A percentile compares a stretch with the other conserved stretches of the same genome.
These are phyloP conservation scores for Rugonectria rugulosa DNA, from an alignment of 2,329 filamentous ascomycete genomes.

Conservation along the genomic window DNA sequence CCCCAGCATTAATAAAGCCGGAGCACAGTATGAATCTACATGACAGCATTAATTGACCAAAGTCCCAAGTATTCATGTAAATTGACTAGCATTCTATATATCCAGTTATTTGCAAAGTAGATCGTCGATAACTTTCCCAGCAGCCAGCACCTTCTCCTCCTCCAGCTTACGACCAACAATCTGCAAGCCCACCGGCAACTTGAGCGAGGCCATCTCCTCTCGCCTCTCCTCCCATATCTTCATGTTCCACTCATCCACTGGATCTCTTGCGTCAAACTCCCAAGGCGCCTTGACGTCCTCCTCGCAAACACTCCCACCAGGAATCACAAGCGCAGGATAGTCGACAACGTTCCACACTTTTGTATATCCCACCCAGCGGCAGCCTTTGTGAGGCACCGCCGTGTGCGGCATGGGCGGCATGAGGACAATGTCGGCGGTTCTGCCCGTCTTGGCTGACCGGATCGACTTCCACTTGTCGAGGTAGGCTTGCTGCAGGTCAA, in stretches of 20 bases:
- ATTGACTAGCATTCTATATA: too few relatives aligned
- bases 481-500: conserved; percentile 50
- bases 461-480: conserved; percentile 64
- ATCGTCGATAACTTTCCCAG: conserved; percentile 20
- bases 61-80: too few relatives aligned
- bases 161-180: conserved; percentile 59
- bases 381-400: conserved; percentile 53
- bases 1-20: too few relatives aligned
- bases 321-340: conserved; percentile 38
- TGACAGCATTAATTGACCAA: too few relatives aligned
- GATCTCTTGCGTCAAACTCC: conserved; percentile 15
- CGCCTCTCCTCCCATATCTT: conserved; percentile 23
- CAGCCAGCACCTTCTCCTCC: conserved; percentile 60
- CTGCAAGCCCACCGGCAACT: conserved; percentile 58
- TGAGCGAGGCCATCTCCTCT: conserved; percentile 26
- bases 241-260: conserved; percentile 29
- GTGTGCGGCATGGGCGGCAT: conserved; percentile 68
- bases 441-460: conserved; percentile 51
- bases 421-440: conserved; percentile 62
- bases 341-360: conserved; percentile 43
- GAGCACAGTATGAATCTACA: too few relatives aligned
- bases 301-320: conserved; percentile 46
- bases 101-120: too few relatives aligned
- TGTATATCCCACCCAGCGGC: conserved; percentile 57
- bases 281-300: conserved; percentile 47